Base-by-base conservation (phyloP, 1,139 yeast species). In the Taphrina deformans region DNA sequence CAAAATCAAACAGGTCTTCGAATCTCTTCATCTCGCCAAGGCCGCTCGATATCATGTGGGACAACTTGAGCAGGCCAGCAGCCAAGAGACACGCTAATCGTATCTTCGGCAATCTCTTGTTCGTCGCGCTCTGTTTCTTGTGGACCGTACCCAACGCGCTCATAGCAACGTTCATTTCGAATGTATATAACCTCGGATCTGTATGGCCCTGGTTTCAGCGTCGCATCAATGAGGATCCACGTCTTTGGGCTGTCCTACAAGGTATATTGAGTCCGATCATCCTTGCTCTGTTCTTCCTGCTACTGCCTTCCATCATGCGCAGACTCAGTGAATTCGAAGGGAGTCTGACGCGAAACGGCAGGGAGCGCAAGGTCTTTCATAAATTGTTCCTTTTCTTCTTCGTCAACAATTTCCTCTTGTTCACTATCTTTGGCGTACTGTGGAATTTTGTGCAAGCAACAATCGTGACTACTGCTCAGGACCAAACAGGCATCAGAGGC, bases 101-200 rank as follows among this genome's bases (percentile, higher is more conserved):
- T 56, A 67, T 71, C 63, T 73, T 76, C 72, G 78, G 79, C 18
- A 76, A 76, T 63, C 35, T 75, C 1, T 45, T 78, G 1, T 78
- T 72, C 64, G 66, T 71, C 0, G 64, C 68, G 2, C 58, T 78
- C 50, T 67, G 77, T 66, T 48, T 78, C 3, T 69, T 73, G 3
- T 78, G 80, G 80, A 74, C 77, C 27, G 76, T 76, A 1, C 80
- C 80, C 1, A 77, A 76, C 66, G 80, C 80, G 1, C 75, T 78
- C 62, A 75, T 78, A 56, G 79, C 80, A 18, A 77, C 79, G 50
- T 78, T 78, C 62, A 27, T 72, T 78, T 6, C 77, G 77, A 66
- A 66, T 76, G 67, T 74, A 75, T 45, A 70, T 78, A 40, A 71
- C 27, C 55, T 78, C 27, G 80, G 78, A 1, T 71, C 71, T 9